Conservation (phyloP, 2,329 filamentous ascomycete genomes). For the Botryotinia calthae region DNA sequence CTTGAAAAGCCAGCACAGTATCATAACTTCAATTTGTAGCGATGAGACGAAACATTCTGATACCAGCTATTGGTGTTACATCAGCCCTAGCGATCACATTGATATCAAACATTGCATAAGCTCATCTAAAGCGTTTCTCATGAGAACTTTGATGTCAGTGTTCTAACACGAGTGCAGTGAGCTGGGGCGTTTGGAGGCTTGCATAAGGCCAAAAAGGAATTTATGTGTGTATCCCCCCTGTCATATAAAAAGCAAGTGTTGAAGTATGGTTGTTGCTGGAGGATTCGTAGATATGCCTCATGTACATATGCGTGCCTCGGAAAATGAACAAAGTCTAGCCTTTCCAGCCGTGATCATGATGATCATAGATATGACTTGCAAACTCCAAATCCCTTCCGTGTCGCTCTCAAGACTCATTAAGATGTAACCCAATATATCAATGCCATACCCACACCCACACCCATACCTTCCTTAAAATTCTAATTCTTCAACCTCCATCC, state of each 20-base stretch:
- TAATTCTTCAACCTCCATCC: conserved; percentile 75
- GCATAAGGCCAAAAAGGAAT: neutral
- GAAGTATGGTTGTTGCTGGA: neutral
- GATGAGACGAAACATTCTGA: neutral
- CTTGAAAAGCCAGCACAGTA: neutral
- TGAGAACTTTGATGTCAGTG: neutral
- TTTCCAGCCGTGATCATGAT: neutral
- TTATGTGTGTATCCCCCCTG: neutral
- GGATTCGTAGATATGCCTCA: neutral
- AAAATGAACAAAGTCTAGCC: neutral
- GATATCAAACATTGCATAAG: neutral
- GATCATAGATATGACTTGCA: neutral
- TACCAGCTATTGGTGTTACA: neutral
- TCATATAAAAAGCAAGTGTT: neutral
- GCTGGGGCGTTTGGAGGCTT: neutral
- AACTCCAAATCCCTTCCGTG: neutral
- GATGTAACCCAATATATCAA: neutral
- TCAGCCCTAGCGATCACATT: neutral
- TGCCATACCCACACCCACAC: neutral
- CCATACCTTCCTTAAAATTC: conserved; percentile 31
- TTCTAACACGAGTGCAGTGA: neutral
- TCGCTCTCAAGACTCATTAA: neutral
- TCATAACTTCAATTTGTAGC: neutral
- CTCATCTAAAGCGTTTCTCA: neutral
- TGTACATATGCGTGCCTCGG: neutral